A percentile compares a stretch with the other conserved stretches of the same genome.
Evolutionary conservation across 2,329 filamentous ascomycete genomes (phyloP).

Genomic region (Aulographum hederae): DNA sequence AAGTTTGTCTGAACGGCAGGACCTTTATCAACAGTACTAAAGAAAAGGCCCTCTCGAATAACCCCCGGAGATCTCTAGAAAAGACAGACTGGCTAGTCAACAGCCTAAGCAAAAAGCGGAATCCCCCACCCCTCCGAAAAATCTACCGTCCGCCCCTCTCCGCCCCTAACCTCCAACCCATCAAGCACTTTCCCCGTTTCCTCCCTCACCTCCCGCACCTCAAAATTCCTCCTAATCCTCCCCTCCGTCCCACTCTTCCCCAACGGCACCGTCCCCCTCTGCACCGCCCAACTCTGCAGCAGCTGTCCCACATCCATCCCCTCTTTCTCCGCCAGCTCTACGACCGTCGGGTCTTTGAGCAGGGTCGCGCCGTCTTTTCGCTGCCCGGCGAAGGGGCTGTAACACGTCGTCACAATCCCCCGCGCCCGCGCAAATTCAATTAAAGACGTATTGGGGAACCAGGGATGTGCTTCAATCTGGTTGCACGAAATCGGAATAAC

Average conservation of each 20-base stretch:
- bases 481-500: constrained; percentile 59
- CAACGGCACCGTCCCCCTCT: constrained; percentile 59
- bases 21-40: no score
- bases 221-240: neutral
- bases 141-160: no score
- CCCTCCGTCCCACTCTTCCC: constrained; percentile 46
- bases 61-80: no score
- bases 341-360: constrained; percentile 51
- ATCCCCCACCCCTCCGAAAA: no score
- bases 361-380: constrained; percentile 57
- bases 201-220: neutral
- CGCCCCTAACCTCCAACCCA: no score
- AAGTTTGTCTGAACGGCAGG: no score
- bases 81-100: no score
- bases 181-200: no score
- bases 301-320: constrained; percentile 62
- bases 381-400: constrained; percentile 68
- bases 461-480: constrained; percentile 83
- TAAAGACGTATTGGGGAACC: constrained; percentile 58
- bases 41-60: no score
- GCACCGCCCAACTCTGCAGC: constrained; percentile 72
- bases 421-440: constrained; percentile 50
- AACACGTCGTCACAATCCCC: constrained; percentile 60
- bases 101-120: no score
- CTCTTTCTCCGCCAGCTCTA: constrained; percentile 47